A percentile compares a stretch with the other conserved stretches of the same genome.
Conservation (phyloP, 2,329 filamentous ascomycete genomes). For the Akanthomyces lecanii region DNA sequence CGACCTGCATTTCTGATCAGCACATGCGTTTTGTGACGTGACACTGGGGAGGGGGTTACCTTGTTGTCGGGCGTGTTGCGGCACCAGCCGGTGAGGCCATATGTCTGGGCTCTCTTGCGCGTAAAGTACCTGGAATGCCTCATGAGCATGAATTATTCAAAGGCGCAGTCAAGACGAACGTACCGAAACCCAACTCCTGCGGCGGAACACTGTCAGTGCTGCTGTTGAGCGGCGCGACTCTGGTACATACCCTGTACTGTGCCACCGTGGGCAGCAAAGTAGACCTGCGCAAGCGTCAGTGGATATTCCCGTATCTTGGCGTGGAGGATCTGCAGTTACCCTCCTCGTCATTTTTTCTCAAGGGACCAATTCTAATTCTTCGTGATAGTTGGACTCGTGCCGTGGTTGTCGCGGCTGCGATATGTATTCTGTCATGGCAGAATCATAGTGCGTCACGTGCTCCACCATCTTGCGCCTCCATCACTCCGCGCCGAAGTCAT, state of each 20-base stretch:
- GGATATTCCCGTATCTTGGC: no score
- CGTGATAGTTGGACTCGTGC: no score
- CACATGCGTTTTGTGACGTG: conserved; percentile 16
- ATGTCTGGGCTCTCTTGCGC: conserved; percentile 45
- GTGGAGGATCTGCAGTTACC: conserved; percentile 22
- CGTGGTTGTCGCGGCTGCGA: no score
- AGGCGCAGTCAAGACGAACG: neutral
- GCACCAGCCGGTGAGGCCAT: conserved; percentile 57
- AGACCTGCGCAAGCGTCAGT: conserved; percentile 40
- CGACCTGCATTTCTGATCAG: conserved; percentile 55
- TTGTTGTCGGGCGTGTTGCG: conserved; percentile 55
- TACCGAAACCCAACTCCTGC: conserved; percentile 55
- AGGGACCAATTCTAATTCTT: no score
- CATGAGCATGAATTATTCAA: neutral
- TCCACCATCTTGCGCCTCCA: no score
- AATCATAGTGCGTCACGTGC: no score
- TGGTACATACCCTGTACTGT: conserved; percentile 58
- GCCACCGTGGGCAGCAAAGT: conserved; percentile 61
- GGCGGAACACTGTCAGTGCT: conserved; percentile 23
- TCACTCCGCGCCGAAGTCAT: neutral
- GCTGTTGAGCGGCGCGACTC: conserved; percentile 21
- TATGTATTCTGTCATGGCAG: no score
- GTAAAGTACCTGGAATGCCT: conserved; percentile 47
- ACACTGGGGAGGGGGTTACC: conserved; percentile 28
- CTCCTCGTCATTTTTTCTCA: conserved; percentile 31